Conservation (phyloP, 331 rosid genomes). For the Telfairia occidentalis region DNA sequence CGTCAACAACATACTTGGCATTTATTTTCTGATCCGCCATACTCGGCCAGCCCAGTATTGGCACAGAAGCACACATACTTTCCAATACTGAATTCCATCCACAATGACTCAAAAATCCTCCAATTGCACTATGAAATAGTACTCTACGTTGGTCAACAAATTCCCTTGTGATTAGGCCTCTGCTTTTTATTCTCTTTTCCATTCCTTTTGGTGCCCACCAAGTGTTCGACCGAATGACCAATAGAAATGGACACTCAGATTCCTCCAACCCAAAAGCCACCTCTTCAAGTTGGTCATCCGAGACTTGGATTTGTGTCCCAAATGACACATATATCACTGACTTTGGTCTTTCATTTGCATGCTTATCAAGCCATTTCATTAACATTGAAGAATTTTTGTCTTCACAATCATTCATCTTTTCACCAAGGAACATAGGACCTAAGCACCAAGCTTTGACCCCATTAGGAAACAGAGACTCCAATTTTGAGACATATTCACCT, state of each 20-base stretch:
- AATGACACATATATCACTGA: slow-evolving; percentile 18
- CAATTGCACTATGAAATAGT: slow-evolving; percentile 13
- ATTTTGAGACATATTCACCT: neutral
- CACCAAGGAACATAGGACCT: slow-evolving; percentile 17
- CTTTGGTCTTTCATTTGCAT: too few relatives aligned
- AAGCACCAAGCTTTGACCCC: slow-evolving; percentile 11
- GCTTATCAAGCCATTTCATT: neutral
- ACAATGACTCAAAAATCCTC: slow-evolving; percentile 28
- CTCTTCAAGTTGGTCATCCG: slow-evolving; percentile 10
- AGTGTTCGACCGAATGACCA: slow-evolving; percentile 14
- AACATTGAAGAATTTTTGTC: neutral
- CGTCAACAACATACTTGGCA: neutral
- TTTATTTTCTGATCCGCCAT: slow-evolving; percentile 17
- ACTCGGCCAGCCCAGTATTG: slow-evolving; percentile 23
- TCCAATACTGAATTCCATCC: slow-evolving; percentile 26
- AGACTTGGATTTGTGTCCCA: slow-evolving; percentile 16
- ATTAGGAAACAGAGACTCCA: neutral
- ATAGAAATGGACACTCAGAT: slow-evolving; percentile 10
- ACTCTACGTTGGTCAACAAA: neutral
- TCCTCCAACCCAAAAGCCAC: slow-evolving; percentile 24
- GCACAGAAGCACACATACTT: slow-evolving; percentile 18
- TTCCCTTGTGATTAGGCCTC: neutral
- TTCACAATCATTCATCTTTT: neutral
- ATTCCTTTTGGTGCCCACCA: neutral
- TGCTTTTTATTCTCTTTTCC: too few relatives aligned